Conservation (phyloP, 495 filamentous ascomycete genomes). For the Venustampulla echinocandica region DNA sequence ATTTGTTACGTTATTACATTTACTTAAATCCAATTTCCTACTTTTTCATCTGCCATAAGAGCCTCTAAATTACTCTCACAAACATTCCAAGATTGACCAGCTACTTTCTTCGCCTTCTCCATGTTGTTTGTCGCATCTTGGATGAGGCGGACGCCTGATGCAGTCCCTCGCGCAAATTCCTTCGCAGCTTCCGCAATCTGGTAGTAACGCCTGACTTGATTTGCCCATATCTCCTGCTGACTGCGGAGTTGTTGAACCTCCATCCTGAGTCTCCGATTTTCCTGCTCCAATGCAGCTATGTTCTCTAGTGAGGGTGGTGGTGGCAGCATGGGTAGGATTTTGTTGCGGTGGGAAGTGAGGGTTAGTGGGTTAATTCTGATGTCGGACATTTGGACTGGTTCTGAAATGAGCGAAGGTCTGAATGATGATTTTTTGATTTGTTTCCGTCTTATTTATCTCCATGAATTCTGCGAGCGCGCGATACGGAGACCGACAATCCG, state of each 20-base stretch:
- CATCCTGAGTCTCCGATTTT: neutral
- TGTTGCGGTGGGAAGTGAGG: too few relatives aligned
- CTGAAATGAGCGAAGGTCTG: too few relatives aligned
- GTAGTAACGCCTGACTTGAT: neutral
- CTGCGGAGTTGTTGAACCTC: neutral
- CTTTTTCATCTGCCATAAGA: neutral
- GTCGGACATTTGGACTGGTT: too few relatives aligned
- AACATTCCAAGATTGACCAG: neutral
- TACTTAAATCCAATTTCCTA: neutral
- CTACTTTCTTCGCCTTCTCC: neutral
- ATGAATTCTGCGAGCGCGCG: too few relatives aligned
- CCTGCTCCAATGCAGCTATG: neutral
- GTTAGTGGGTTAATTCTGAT: too few relatives aligned
- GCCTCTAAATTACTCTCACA: neutral
- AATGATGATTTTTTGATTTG: too few relatives aligned
- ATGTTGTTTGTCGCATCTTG: neutral
- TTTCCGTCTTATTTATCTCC: too few relatives aligned
- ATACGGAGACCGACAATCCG: too few relatives aligned
- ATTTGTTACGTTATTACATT: neutral
- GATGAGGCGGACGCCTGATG: neutral
- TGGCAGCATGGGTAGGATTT: too few relatives aligned
- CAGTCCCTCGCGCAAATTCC: neutral
- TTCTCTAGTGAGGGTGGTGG: too few relatives aligned
- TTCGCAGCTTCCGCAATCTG: neutral
- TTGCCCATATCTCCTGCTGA: neutral